These are phyloP conservation scores for Cryphonectria parasitica DNA, from an alignment of 2,329 filamentous ascomycete species.

Conservation along the genomic window DNA sequence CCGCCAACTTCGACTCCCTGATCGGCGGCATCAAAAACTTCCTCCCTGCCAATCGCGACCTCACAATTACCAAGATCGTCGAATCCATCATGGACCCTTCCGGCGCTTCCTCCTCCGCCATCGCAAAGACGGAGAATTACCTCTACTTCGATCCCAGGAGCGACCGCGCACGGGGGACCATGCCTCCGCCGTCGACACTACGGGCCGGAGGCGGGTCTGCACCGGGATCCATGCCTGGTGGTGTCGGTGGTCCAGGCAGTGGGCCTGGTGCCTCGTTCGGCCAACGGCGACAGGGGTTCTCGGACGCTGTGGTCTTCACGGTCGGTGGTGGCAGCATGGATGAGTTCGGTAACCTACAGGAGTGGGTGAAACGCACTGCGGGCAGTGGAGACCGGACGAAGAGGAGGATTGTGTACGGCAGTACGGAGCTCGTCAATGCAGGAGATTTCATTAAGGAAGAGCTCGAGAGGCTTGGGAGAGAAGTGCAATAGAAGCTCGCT, in stretches of 20 bases:
- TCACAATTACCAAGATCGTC: slow-evolving; percentile 96
- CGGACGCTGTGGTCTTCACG: slow-evolving; percentile 90
- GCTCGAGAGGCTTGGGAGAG: slow-evolving; percentile 64
- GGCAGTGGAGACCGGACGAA: slow-evolving; percentile 62
- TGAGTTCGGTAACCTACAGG: slow-evolving; percentile 95
- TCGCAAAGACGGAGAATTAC: slow-evolving; percentile 95
- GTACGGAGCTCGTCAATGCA: slow-evolving; percentile 79
- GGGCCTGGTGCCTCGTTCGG: slow-evolving; percentile 87
- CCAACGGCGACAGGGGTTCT: slow-evolving; percentile 86
- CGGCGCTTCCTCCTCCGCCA: slow-evolving; percentile 85
- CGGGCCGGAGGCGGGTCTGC: slow-evolving; percentile 42
- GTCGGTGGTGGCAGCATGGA: slow-evolving; percentile 98
- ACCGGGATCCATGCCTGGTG: slow-evolving; percentile 43
- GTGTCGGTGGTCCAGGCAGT: slow-evolving; percentile 49
- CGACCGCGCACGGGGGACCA: slow-evolving; percentile 87
- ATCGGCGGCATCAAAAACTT: slow-evolving; percentile 98
- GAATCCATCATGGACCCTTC: slow-evolving; percentile 98
- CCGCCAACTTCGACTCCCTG: slow-evolving; percentile 87
- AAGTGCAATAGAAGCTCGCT: slow-evolving; percentile 44
- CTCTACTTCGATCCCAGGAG: slow-evolving; percentile 96
- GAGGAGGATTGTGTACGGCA: slow-evolving; percentile 90
- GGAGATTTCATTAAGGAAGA: slow-evolving; percentile 68
- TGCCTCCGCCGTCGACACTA: slow-evolving; percentile 75
- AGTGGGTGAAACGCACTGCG: slow-evolving; percentile 84
- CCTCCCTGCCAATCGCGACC: slow-evolving; percentile 90